Evolutionary conservation across 2,329 filamentous ascomycete species (phyloP).

Genomic region (Trichoderma koningiopsis): DNA sequence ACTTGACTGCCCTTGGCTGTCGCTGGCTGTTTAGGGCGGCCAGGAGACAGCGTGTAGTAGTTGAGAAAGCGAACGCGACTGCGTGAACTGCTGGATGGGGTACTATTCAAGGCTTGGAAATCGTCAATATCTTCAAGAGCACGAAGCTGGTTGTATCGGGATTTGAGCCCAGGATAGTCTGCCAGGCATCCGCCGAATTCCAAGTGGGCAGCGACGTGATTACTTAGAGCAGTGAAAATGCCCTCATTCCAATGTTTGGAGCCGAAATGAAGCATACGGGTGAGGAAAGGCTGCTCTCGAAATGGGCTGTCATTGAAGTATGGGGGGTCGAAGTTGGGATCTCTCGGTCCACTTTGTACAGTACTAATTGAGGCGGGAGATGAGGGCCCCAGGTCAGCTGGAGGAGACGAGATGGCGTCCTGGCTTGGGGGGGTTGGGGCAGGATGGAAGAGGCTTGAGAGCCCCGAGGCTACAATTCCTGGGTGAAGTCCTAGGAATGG

Average conservation of each 20-base stretch:
- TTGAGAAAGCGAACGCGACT: constrained; percentile 77
- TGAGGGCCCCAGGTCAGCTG: constrained; percentile 25
- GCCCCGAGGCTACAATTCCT: constrained; percentile 78
- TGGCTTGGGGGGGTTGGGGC: constrained; percentile 36
- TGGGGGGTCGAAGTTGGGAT: constrained; percentile 73
- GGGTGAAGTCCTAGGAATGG: constrained; percentile 89
- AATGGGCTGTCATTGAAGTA: constrained; percentile 75
- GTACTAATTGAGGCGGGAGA: not conserved
- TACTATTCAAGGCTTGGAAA: constrained; percentile 36
- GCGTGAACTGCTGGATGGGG: constrained; percentile 33
- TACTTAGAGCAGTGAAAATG: constrained; percentile 68
- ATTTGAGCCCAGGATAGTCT: constrained; percentile 70
- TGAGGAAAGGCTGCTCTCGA: constrained; percentile 68
- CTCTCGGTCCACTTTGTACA: constrained; percentile 35
- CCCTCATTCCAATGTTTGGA: constrained; percentile 76
- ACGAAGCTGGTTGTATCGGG: constrained; percentile 69
- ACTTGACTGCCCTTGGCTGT: constrained; percentile 19
- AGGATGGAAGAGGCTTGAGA: constrained; percentile 72
- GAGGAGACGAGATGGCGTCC: not conserved
- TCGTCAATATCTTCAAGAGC: constrained; percentile 72
- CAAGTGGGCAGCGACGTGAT: constrained; percentile 76
- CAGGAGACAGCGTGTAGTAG: constrained; percentile 86
- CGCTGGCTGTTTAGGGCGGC: constrained; percentile 57
- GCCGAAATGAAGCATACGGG: constrained; percentile 72
- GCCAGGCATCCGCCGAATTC: constrained; percentile 82